A percentile compares a stretch with the other conserved stretches of the same genome.
Conservation (phyloP, 352 stramenopile genomes). For the Globisporangium carolinianum region DNA sequence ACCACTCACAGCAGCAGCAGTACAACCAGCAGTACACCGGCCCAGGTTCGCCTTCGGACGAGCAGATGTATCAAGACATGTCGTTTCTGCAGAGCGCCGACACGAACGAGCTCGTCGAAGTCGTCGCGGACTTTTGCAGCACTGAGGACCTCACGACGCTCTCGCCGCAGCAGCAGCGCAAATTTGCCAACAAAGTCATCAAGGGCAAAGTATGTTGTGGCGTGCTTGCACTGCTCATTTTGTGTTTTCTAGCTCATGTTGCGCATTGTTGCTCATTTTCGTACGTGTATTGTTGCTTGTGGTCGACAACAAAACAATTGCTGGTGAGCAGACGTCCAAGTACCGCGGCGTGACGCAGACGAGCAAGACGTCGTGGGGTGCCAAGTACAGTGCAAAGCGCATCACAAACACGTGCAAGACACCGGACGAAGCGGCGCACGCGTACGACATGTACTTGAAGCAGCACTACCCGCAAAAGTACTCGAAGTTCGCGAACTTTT, state of each 20-base stretch:
- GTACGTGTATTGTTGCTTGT: neutral
- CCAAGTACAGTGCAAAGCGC: slow-evolving; percentile 84
- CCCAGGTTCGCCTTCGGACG: slow-evolving; percentile 28
- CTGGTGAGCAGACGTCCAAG: slow-evolving; percentile 61
- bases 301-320: neutral
- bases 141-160: slow-evolving; percentile 39
- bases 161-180: slow-evolving; percentile 36
- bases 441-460: slow-evolving; percentile 82
- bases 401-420: slow-evolving; percentile 88
- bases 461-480: slow-evolving; percentile 78
- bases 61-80: slow-evolving; percentile 75
- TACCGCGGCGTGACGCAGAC: slow-evolving; percentile 81
- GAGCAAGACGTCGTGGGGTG: slow-evolving; percentile 84
- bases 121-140: slow-evolving; percentile 46
- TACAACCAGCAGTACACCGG: neutral
- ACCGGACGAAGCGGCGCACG: slow-evolving; percentile 72
- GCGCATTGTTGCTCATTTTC: neutral
- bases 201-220: slow-evolving; percentile 50
- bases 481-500: slow-evolving; percentile 85
- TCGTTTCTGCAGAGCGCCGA: slow-evolving; percentile 53
- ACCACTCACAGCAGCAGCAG: neutral
- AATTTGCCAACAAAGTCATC: slow-evolving; percentile 69
- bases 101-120: slow-evolving; percentile 56
- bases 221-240: slow-evolving; percentile 5
- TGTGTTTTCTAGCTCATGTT: slow-evolving; percentile 4